Base-by-base conservation (phyloP, 2,329 filamentous ascomycete genomes). In the Arthrobotrys pseudoclavata region DNA sequence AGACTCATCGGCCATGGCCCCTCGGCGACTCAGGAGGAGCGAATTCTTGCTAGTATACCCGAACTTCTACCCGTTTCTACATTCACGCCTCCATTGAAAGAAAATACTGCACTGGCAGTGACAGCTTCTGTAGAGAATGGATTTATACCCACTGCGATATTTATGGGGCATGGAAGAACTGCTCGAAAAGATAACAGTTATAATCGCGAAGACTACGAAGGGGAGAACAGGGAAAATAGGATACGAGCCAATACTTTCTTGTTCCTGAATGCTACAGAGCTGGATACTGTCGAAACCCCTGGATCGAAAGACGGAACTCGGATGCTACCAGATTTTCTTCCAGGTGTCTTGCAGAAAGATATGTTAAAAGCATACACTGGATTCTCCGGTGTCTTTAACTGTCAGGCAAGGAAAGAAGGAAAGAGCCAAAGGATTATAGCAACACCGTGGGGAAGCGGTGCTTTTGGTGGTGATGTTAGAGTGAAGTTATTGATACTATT, bases 331-430 rank as follows among this genome's bases (percentile, higher is more conserved):
- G 72, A 76, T 26, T 76, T 76, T n/a, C 15, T 78, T 9, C 64
- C 68, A 6, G 63, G 47, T 18, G 37, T 78, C 24, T 18, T 72
- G n/a, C 52, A 78, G 52, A 68, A 52, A 42, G 75, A 78, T 45
- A 18, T 78, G n/a, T 57, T 68, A 22, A 78, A 78, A 45, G 68
- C 75, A 18, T 78, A 78, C 15, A 62, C 62, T 12, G 75, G 75
- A 5, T 78, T 78, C 37, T 24, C 24, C 4, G 67, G 75, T 9
- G 55, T 72, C 1, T 72, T 78, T 20, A 18, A 29, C 9, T 66
- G 60, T 6, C 72, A 70, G 15, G 20, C 18, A 15, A 37, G 15
- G 7, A 47, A 48, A 18, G 20, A 9, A 15, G 50, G n/a, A 13
- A 68, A 57, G n/a, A 37, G 48, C 15, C 47, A 64, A 37, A 78